Conservation (phyloP, 176 grass and related monocot genomes). For the Carex myosuroides region DNA sequence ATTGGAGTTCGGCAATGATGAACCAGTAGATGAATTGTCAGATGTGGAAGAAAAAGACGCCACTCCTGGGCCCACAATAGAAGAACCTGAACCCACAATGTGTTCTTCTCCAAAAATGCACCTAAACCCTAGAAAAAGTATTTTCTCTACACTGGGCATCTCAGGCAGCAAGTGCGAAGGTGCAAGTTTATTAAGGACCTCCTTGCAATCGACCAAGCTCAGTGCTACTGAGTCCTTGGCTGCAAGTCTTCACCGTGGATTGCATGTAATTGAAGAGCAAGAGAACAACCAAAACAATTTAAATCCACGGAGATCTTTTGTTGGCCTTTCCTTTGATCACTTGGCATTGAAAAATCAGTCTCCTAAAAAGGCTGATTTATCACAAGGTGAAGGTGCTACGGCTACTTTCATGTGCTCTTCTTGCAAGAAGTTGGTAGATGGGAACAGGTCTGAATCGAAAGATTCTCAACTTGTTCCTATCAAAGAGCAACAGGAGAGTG, state of each 20-base stretch:
- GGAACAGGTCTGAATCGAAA: constrained; percentile 17
- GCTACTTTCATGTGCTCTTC: constrained; percentile 53
- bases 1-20: constrained; percentile 20
- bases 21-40: constrained; percentile 24
- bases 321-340: constrained; percentile 97
- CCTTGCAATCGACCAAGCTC: constrained; percentile 75
- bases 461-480: constrained; percentile 41
- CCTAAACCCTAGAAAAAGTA: constrained; percentile 50
- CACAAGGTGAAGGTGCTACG: constrained; percentile 22
- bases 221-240: constrained; percentile 74
- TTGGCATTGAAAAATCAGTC: constrained; percentile 57
- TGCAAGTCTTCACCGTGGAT: constrained; percentile 70
- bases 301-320: constrained; percentile 50
- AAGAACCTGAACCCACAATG: constrained; percentile 71
- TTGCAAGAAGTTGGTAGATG: constrained; percentile 58
- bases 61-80: constrained; percentile 34
- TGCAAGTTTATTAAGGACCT: constrained; percentile 46
- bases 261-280: constrained; percentile 97
- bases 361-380: constrained; percentile 33
- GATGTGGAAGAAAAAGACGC: background rate
- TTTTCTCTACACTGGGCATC: constrained; percentile 31
- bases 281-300: constrained; percentile 42
- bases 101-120: constrained; percentile 88
- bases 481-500: background rate
- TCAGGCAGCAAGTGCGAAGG: constrained; percentile 25